Evolutionary conservation across 192 early-diverging fungal genomes (phyloP), one percentile per base, ranked within the genome.

Genomic region (Jimgerdemannia lactiflua): DNA sequence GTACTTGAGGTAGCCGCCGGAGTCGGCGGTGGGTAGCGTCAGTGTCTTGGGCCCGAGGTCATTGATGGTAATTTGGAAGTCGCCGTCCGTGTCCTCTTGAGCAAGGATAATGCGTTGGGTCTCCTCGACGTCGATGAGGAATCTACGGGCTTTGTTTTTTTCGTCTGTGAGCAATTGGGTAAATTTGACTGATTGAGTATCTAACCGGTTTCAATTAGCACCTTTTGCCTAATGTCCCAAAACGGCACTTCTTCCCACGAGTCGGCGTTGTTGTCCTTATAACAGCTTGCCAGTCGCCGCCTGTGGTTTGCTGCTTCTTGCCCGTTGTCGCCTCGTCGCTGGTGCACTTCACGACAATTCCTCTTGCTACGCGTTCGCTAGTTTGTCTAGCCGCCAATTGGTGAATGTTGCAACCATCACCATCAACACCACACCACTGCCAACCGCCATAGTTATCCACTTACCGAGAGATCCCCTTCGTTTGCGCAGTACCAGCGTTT

Each of bases 11-110:
- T 90, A 95, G 18, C 96, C 96, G 70, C 88, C 92, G 43, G 94
- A 95, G 77, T 90, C 92, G 1, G 92, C 92, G 3, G 97, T 96
- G 10, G 93, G 93, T 41, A 99, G 83, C 17, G 88, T 84, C 74
- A 99, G 90, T 8, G 91, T 85, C 78, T 98, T 99, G 42, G 97
- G 97, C 0, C 97, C 97, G 14, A 82, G 73, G 82, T 99, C 97
- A 71, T 93, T 89, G 42, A 99, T 85, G 3, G 97, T 99, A 70
- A 99, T 98, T 78, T 98, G 97, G 77, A 88, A 92, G 75, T 99
- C 95, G 40, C 93, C 93, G 83, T 98, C 92, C 0, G 96, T 97
- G 79, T 99, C 97, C 79, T 99, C 97, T 75, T 99, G 97, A 71
- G 86, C 91, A 42, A 99, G 83, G 6, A 99, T 87, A 42, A 81